A percentile compares a stretch with the other conserved stretches of the same genome.
Evolutionary conservation across 2,329 filamentous ascomycete species (phyloP).

Genomic region (Endoconidiophora laricicola): DNA sequence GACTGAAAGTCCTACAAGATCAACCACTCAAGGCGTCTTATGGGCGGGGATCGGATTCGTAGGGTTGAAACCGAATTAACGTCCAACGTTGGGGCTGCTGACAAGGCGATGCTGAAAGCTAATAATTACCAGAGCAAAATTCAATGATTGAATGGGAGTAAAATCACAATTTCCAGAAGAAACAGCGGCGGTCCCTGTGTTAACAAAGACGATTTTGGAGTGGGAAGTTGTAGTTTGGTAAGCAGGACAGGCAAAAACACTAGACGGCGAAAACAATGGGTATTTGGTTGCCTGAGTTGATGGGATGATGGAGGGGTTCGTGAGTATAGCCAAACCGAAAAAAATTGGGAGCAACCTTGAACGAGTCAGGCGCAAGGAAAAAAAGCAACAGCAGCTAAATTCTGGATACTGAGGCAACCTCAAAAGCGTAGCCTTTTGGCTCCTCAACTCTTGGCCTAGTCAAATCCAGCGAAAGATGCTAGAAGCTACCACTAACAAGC

Average conservation of each 20-base stretch:
- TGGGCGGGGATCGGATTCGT: not conserved
- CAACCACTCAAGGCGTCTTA: constrained; percentile 13
- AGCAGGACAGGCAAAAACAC: not conserved
- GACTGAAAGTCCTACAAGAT: constrained; percentile 5
- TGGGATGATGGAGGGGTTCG: not conserved
- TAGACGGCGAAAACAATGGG: not conserved
- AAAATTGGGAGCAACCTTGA: not conserved
- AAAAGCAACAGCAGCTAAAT: too few relatives aligned
- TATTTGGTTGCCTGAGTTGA: not conserved
- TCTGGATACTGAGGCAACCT: too few relatives aligned
- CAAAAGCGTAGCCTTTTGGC: not conserved
- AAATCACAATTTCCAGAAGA: not conserved
- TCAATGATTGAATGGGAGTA: not conserved
- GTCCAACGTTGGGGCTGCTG: not conserved
- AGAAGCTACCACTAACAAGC: not conserved
- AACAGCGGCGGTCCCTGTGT: not conserved
- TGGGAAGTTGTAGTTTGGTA: not conserved
- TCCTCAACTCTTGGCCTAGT: not conserved
- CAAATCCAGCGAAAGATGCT: not conserved
- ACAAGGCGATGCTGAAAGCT: not conserved
- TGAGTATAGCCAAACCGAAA: not conserved
- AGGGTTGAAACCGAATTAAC: not conserved
- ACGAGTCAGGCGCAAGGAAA: not conserved
- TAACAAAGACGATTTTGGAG: not conserved
- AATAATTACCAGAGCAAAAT: not conserved